Evolutionary conservation across 352 stramenopile species (phyloP).

Genomic region (Phytopythium litorale): DNA sequence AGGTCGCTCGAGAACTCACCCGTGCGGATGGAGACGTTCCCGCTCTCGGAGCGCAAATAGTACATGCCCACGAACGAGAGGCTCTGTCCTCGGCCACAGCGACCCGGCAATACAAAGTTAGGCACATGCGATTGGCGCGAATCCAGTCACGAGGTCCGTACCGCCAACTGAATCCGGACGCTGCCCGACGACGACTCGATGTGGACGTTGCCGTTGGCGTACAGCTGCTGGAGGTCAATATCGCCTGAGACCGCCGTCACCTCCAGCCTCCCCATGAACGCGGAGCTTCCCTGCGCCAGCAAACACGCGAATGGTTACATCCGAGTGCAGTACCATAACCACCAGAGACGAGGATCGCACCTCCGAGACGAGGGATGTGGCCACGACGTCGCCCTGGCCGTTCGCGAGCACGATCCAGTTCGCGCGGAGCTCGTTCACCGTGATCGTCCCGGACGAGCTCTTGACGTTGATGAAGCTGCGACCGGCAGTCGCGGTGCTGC

Average conservation of each 20-base stretch:
- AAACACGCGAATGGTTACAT: not conserved
- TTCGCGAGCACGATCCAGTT: constrained; percentile 62
- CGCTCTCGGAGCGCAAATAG: constrained; percentile 60
- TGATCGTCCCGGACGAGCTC: constrained; percentile 48
- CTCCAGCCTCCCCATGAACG: constrained; percentile 70
- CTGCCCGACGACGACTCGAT: constrained; percentile 64
- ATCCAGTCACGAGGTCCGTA: constrained; percentile 3
- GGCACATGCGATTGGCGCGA: not conserved
- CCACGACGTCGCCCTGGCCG: constrained; percentile 39
- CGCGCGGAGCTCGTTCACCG: constrained; percentile 28
- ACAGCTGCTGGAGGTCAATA: constrained; percentile 46
- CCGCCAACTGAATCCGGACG: constrained; percentile 51
- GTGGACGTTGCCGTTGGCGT: constrained; percentile 47
- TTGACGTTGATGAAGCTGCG: constrained; percentile 44
- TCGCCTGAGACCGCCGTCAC: constrained; percentile 54
- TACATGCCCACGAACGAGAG: constrained; percentile 62
- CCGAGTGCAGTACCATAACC: not conserved
- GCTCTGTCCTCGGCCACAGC: constrained; percentile 16
- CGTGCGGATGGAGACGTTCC: constrained; percentile 51
- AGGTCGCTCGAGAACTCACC: constrained; percentile 53
- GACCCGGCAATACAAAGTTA: not conserved
- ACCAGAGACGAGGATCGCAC: constrained; percentile 13
- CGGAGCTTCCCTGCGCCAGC: constrained; percentile 36
- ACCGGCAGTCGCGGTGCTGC: constrained; percentile 39
- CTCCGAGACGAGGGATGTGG: constrained; percentile 25